A percentile compares a stretch with the other conserved stretches of the same genome.
Conservation (phyloP, 2,329 filamentous ascomycete species). For the Coniochaeta ligniaria region DNA sequence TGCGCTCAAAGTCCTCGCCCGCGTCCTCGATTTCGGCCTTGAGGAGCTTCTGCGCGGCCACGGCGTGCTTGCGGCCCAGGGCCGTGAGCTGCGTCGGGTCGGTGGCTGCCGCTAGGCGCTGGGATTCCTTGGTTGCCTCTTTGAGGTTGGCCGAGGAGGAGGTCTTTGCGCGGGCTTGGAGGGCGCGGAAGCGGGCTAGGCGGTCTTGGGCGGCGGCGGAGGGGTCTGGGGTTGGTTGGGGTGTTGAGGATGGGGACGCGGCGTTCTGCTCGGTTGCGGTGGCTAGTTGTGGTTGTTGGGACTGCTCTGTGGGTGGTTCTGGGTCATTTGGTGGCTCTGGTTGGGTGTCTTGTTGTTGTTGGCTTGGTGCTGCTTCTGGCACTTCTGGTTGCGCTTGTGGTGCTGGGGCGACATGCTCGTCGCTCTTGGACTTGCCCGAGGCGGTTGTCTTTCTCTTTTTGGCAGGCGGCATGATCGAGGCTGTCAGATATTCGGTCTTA, state of each 20-base stretch:
- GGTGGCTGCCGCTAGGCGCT: constrained; percentile 56
- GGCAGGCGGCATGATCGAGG: constrained; percentile 17
- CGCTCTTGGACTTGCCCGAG: constrained; percentile 3
- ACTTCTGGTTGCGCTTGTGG: constrained; percentile 4
- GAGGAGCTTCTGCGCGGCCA: constrained; percentile 85
- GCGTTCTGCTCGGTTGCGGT: neutral
- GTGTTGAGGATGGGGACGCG: neutral
- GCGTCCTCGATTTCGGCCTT: constrained; percentile 83
- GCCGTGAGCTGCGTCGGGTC: constrained; percentile 72
- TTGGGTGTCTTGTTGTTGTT: constrained; percentile 2
- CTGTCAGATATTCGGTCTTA: neutral
- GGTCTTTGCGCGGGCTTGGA: constrained; percentile 72
- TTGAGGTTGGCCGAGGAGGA: constrained; percentile 70
- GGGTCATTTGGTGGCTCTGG: neutral
- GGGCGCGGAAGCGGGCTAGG: constrained; percentile 75
- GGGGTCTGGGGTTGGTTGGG: constrained; percentile 16
- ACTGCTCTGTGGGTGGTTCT: neutral
- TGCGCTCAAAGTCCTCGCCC: constrained; percentile 92
- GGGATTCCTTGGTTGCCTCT: constrained; percentile 76
- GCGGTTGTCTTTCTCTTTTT: constrained; percentile 21
- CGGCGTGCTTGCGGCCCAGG: constrained; percentile 77
- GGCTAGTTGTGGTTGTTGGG: neutral
- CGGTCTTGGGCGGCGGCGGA: constrained; percentile 54
- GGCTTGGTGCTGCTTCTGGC: neutral
- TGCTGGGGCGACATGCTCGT: constrained; percentile 1